Evolutionary conservation across 257 asterid species (phyloP).

Genomic region (Primulina tabacum): DNA sequence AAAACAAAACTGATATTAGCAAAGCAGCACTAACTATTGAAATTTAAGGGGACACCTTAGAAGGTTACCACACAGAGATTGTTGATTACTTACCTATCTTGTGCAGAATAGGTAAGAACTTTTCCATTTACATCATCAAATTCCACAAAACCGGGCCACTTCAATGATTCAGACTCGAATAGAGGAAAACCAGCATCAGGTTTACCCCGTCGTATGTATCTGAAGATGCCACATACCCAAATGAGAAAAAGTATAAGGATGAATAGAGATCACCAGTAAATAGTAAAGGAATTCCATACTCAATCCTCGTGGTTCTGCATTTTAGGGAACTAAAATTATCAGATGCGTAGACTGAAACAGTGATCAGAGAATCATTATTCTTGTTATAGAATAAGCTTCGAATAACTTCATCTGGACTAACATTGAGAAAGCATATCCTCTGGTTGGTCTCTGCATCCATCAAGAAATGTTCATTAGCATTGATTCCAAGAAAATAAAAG

Average conservation of each 20-base stretch:
- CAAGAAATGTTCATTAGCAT: slow-evolving; percentile 26
- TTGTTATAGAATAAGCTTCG: slow-evolving; percentile 97
- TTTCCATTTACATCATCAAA: slow-evolving; percentile 98
- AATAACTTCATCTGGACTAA: slow-evolving; percentile 94
- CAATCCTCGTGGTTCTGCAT: slow-evolving; percentile 97
- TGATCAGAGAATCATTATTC: slow-evolving; percentile 94
- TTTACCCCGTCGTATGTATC: slow-evolving; percentile 88
- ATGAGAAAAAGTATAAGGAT: slow-evolving; percentile 16
- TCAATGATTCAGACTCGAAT: slow-evolving; percentile 93
- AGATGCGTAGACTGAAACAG: slow-evolving; percentile 96
- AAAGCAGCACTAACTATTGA: slow-evolving; percentile 13
- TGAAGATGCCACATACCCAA: slow-evolving; percentile 30
- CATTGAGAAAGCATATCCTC: slow-evolving; percentile 94
- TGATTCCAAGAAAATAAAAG: slow-evolving; percentile 3
- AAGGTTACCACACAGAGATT: slow-evolving; percentile 6
- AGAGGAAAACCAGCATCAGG: slow-evolving; percentile 97
- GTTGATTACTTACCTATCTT: slow-evolving; percentile 58
- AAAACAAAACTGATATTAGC: slow-evolving; percentile 24
- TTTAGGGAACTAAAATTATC: slow-evolving; percentile 90
- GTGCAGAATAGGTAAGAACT: slow-evolving; percentile 96
- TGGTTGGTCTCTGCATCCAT: slow-evolving; percentile 75
- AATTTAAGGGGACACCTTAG: slow-evolving; percentile 1
- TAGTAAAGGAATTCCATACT: slow-evolving; percentile 50
- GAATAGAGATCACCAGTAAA: slow-evolving; percentile 10
- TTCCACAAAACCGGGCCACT: slow-evolving; percentile 99